These are phyloP conservation scores for Xylaria nigripes DNA, from an alignment of 495 filamentous ascomycete species.

Conservation along the genomic window DNA sequence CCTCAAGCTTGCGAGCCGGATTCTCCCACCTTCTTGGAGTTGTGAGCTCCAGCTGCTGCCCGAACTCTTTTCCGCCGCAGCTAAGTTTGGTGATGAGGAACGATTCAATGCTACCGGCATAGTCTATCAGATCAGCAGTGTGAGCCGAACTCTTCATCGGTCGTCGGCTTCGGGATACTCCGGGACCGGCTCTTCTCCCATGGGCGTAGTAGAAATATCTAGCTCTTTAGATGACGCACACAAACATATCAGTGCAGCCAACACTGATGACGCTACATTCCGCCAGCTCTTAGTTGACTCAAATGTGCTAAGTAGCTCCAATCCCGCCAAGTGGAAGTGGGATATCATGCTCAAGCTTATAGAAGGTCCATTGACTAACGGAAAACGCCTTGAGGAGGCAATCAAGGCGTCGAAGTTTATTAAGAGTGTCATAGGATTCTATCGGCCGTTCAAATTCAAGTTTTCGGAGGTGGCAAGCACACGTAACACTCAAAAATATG, in stretches of 20 bases:
- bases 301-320: conserved; percentile 72
- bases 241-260: conserved; percentile 60
- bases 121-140: conserved; percentile 94
- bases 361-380: conserved; percentile 86
- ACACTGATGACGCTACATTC: conserved; percentile 84
- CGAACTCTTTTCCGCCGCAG: conserved; percentile 66
- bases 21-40: conserved; percentile 72
- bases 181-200: conserved; percentile 29
- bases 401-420: conserved; percentile 93
- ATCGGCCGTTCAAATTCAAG: conserved; percentile 91
- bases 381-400: conserved; percentile 87
- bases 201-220: conserved; percentile 32
- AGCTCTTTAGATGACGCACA: conserved; percentile 50
- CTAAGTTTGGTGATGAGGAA: conserved; percentile 59
- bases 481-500: conserved; percentile 88
- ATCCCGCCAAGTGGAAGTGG: conserved; percentile 95
- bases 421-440: conserved; percentile 88
- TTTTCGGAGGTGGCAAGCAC: conserved; percentile 82
- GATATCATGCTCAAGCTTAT: conserved; percentile 82
- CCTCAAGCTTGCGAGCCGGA: conserved; percentile 75
- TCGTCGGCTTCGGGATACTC: conserved; percentile 46
- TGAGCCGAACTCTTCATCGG: conserved; percentile 86
- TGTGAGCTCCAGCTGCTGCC: conserved; percentile 77
- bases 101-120: conserved; percentile 74
- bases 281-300: conserved; percentile 80